These are phyloP conservation scores for Leccinum uliginosum DNA, from an alignment of 768 basidiomycete genomes.

Conservation along the genomic window DNA sequence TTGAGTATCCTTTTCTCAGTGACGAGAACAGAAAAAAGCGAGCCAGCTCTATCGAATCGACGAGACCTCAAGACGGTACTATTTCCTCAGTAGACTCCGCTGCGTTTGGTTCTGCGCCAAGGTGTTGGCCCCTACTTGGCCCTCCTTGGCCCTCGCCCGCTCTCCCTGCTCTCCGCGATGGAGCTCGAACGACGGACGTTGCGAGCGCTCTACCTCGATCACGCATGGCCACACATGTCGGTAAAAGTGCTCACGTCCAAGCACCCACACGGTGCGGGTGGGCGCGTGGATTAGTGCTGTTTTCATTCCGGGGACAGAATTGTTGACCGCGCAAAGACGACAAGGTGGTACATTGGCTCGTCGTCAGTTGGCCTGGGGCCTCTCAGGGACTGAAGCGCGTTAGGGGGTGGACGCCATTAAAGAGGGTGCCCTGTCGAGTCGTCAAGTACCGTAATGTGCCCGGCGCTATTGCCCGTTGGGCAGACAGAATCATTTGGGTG, in stretches of 20 bases:
- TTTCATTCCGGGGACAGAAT: conserved; percentile 21
- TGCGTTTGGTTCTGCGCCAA: conserved; percentile 26
- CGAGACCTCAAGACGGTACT: conserved; percentile 27
- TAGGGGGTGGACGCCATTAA: conserved; percentile 15
- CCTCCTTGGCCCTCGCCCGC: conserved; percentile 1
- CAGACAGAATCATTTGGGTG: conserved; percentile 10
- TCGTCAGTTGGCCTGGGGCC: conserved; percentile 15
- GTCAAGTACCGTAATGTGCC: conserved; percentile 17
- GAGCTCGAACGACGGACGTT: conserved; percentile 26
- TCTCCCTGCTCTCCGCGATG: conserved; percentile 13
- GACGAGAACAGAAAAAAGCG: background rate
- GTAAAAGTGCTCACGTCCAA: conserved; percentile 10
- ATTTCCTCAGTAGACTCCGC: conserved; percentile 21
- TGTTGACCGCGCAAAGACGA: conserved; percentile 27
- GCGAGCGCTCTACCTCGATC: conserved; percentile 22
- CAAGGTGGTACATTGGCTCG: conserved; percentile 20
- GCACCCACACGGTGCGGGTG: background rate
- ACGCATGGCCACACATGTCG: conserved; percentile 18
- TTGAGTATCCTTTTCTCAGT: too few species aligned
- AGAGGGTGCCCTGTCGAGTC: conserved; percentile 16
- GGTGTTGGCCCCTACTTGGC: conserved; percentile 23
- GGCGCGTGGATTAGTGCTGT: conserved; percentile 25
- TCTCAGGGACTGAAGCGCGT: conserved; percentile 15
- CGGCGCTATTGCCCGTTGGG: conserved; percentile 20
- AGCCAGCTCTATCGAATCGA: background rate